Percentiles rank a stretch among this genome's conserved stretches.
phyloP scores from a whole-genome alignment of 2,329 filamentous ascomycete species.

The Myrmaecium sp. region DNA sequence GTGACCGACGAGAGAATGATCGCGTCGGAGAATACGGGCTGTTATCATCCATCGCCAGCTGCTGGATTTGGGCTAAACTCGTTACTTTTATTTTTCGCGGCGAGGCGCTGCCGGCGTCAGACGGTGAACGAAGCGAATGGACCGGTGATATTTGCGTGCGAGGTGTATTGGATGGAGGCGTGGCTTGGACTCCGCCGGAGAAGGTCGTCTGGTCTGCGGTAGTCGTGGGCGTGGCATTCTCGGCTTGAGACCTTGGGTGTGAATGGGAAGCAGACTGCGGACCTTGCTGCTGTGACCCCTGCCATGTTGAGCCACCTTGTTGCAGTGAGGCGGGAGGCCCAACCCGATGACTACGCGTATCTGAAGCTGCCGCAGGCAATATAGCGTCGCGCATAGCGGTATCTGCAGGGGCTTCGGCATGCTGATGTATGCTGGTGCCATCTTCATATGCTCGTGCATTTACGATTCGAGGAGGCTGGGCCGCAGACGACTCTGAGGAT shows the following conservation, averaged over 20 bases:
- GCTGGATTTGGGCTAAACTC: conserved; percentile 81
- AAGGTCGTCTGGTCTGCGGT: no score
- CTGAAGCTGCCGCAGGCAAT: conserved; percentile 14
- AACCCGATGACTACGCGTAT: conserved; percentile 11
- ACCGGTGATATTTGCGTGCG: conserved; percentile 21
- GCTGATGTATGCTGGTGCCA: conserved; percentile 1
- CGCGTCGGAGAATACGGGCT: conserved; percentile 34
- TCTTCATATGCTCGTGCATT: not conserved
- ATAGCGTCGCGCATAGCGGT: conserved; percentile 23
- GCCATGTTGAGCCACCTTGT: conserved; percentile 6
- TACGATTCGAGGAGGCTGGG: no score
- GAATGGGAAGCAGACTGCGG: no score
- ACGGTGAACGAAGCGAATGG: conserved; percentile 12
- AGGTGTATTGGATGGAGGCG: conserved; percentile 21
- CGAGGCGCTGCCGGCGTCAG: conserved; percentile 21
- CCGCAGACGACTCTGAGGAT: no score
- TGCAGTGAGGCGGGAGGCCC: no score
- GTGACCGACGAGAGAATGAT: conserved; percentile 22
- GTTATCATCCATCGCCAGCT: conserved; percentile 66
- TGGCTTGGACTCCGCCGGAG: not conserved
- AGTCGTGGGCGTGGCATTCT: not conserved
- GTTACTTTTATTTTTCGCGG: conserved; percentile 59
- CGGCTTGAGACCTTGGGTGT: not conserved
- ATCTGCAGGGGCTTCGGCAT: no score
- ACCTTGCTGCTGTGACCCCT: conserved; percentile 9